Evolutionary conservation across 495 filamentous ascomycete species (phyloP).

Genomic region (Monascus purpureus): DNA sequence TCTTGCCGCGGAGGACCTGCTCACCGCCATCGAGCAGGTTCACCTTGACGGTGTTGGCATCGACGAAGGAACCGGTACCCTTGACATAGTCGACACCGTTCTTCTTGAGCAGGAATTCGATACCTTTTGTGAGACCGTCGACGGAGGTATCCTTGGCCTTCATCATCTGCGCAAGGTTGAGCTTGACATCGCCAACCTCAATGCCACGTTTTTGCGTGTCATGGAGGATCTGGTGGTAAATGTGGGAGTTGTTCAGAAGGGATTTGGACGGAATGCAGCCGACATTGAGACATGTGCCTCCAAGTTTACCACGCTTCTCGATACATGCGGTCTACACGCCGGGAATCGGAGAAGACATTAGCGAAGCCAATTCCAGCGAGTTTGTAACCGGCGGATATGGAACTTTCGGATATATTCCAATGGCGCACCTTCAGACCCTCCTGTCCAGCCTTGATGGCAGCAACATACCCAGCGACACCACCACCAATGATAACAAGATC

Average conservation of each 20-base stretch:
- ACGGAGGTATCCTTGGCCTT: conserved; percentile 94
- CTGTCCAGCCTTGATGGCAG: conserved; percentile 97
- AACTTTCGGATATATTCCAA: background rate
- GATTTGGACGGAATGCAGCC: conserved; percentile 99
- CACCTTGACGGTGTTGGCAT: conserved; percentile 85
- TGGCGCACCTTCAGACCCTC: conserved; percentile 91
- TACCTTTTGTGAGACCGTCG: conserved; percentile 80
- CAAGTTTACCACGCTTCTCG: conserved; percentile 92
- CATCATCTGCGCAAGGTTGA: conserved; percentile 92
- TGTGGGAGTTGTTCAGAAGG: conserved; percentile 97
- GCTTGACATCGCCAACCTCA: conserved; percentile 88
- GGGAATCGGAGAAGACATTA: conserved; percentile 6
- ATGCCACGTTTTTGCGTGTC: conserved; percentile 96
- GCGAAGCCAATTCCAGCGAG: conserved; percentile 2
- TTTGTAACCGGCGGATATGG: background rate
- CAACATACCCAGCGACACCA: conserved; percentile 96
- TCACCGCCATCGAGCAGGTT: conserved; percentile 83
- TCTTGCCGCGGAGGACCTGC: conserved; percentile 72
- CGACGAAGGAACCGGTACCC: conserved; percentile 73
- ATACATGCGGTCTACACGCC: conserved; percentile 98
- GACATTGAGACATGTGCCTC: conserved; percentile 96
- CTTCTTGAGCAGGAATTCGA: conserved; percentile 98
- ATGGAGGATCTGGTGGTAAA: conserved; percentile 95
- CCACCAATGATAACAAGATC: conserved; percentile 93
- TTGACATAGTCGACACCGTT: conserved; percentile 95